Evolutionary conservation across 2,329 filamentous ascomycete species (phyloP).

Genomic region (Ceratocystis smalleyi): DNA sequence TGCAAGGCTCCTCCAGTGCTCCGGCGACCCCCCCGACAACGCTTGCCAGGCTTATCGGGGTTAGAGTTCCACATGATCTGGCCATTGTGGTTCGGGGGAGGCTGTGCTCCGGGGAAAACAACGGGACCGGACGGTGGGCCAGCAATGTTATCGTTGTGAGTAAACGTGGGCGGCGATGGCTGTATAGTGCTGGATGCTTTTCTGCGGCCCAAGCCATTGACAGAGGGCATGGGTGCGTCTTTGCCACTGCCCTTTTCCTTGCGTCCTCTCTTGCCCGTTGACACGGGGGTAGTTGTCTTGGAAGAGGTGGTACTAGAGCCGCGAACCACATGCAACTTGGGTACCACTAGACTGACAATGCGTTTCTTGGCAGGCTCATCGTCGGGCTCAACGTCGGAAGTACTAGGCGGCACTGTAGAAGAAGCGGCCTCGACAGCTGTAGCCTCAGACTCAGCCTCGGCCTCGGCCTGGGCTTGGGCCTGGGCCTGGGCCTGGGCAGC

Average conservation of each 20-base stretch:
- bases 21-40: conserved; percentile 10
- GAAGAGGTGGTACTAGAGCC: conserved; percentile 6
- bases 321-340: conserved; percentile 9
- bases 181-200: conserved; percentile 1
- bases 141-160: conserved; percentile 7
- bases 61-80: conserved; percentile 17
- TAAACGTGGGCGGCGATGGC: not conserved
- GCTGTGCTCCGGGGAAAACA: not conserved
- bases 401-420: not conserved
- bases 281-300: not conserved
- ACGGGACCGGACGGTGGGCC: conserved; percentile 7
- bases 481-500: conserved; percentile 4
- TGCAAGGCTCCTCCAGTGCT: not conserved
- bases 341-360: conserved; percentile 13
- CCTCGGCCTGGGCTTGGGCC: not conserved
- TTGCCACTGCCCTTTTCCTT: conserved; percentile 8
- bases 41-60: conserved; percentile 5
- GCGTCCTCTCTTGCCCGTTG: not conserved
- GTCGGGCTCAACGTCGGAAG: not conserved
- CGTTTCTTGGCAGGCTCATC: conserved; percentile 4
- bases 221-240: not conserved
- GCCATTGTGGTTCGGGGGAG: conserved; percentile 16
- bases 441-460: not conserved
- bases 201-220: not conserved
- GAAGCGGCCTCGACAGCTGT: not conserved